Conservation (phyloP, 305 asterid species). For the Caryopteris hybrid region DNA sequence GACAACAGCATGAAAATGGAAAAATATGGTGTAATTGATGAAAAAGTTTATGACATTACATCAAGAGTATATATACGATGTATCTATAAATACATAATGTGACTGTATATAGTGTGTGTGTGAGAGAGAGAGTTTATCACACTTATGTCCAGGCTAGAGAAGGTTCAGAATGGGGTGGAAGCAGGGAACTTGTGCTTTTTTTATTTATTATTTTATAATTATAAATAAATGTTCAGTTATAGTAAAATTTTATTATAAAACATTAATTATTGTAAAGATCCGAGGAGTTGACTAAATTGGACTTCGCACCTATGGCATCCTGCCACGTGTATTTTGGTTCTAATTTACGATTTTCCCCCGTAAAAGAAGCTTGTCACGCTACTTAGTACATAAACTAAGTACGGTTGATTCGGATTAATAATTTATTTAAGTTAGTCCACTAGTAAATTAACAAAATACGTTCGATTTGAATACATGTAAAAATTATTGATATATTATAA, state of each 20-base stretch:
- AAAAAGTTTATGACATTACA: conserved; percentile 5
- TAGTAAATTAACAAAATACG: background rate
- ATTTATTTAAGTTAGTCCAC: background rate
- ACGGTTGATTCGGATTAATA: background rate
- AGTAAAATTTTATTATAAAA: background rate
- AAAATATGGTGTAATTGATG: conserved; percentile 9
- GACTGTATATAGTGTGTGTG: conserved; percentile 9
- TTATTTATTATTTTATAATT: background rate
- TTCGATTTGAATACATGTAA: too few relatives aligned
- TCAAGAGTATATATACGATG: background rate
- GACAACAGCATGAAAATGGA: conserved; percentile 22
- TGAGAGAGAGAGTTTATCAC: background rate
- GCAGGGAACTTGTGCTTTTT: background rate
- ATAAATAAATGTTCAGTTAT: conserved; percentile 14
- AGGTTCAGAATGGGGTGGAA: conserved; percentile 24
- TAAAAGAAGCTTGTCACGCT: background rate
- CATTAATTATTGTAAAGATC: conserved; percentile 31
- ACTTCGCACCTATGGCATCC: conserved; percentile 6
- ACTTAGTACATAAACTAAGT: background rate
- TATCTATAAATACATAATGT: background rate
- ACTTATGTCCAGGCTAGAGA: conserved; percentile 19
- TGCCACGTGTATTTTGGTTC: conserved; percentile 26
- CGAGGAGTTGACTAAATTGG: conserved; percentile 45
- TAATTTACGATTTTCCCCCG: background rate
- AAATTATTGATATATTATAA: too few relatives aligned